Percentiles rank a stretch among this genome's conserved stretches.
Evolutionary conservation across 2,329 filamentous ascomycete species (phyloP).

Genomic region (Ophiostoma sp.): DNA sequence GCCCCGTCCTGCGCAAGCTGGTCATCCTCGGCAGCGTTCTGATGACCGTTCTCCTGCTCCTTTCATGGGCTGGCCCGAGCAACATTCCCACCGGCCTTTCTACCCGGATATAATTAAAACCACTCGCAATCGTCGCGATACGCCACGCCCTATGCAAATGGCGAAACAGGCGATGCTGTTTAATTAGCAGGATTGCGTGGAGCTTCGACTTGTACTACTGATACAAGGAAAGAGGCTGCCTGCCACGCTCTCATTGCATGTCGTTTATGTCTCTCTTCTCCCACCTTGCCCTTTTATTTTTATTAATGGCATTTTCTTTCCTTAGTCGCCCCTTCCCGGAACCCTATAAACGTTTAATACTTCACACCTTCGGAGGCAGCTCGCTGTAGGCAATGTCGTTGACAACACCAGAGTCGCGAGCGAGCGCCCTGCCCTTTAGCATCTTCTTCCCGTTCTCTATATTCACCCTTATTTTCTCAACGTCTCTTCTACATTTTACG

Average conservation of each 20-base stretch:
- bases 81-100: constrained; percentile 18
- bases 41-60: constrained; percentile 62
- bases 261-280: constrained; percentile 1
- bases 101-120: constrained; percentile 20
- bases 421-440: background rate
- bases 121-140: background rate
- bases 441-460: background rate
- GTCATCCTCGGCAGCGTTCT: constrained; percentile 61
- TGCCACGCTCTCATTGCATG: background rate
- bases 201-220: background rate
- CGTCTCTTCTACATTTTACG: constrained; percentile 10
- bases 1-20: constrained; percentile 72
- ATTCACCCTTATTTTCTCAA: background rate
- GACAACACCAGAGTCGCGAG: background rate
- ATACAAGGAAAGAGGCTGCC: background rate
- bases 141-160: background rate
- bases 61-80: constrained; percentile 40
- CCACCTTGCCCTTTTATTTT: background rate
- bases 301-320: background rate
- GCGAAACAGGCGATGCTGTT: background rate
- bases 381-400: no score
- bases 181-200: background rate
- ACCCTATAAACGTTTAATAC: background rate
- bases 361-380: background rate
- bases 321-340: background rate